Percentiles rank a stretch among this genome's conserved stretches.
Conservation (phyloP, 805 yeast genomes). For the Yamadazyma tumulicola region DNA sequence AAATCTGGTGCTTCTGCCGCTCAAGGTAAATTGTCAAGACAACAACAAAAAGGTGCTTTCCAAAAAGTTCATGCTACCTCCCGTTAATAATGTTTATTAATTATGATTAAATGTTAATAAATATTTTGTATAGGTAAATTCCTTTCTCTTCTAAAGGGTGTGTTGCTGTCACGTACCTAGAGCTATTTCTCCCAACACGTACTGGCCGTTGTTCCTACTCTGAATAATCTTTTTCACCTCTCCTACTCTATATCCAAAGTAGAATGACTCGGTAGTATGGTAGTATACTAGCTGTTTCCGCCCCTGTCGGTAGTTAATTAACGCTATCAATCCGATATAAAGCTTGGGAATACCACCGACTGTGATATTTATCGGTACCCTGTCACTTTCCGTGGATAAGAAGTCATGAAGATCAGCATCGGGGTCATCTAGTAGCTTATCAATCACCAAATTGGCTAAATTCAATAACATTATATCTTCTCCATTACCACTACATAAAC, state of each 20-base stretch:
- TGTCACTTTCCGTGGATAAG: neutral
- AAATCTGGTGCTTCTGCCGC: conserved; percentile 74
- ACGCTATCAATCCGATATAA: conserved; percentile 32
- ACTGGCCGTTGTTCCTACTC: conserved; percentile 18
- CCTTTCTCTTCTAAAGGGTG: neutral
- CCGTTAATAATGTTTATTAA: conserved; percentile 57
- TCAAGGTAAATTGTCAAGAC: conserved; percentile 73
- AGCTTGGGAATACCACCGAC: conserved; percentile 2
- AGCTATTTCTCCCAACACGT: conserved; percentile 25
- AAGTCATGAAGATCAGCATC: conserved; percentile 1
- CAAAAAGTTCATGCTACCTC: conserved; percentile 95
- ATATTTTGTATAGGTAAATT: conserved; percentile 7
- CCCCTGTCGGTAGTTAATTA: conserved; percentile 13
- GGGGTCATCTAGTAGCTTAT: conserved; percentile 1
- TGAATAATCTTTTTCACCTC: conserved; percentile 19
- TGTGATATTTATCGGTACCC: conserved; percentile 2
- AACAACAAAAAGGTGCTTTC: conserved; percentile 97
- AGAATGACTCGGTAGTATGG: conserved; percentile 37
- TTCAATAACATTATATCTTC: conserved; percentile 49
- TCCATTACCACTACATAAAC: conserved; percentile 54
- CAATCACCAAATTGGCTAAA: conserved; percentile 29
- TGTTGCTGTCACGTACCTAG: neutral
- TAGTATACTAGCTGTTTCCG: conserved; percentile 25
- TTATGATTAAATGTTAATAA: conserved; percentile 13
- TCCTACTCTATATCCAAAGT: conserved; percentile 22